phyloP scores from a whole-genome alignment of 2,329 filamentous ascomycete genomes.

The Fonsecaea pedrosoi region DNA sequence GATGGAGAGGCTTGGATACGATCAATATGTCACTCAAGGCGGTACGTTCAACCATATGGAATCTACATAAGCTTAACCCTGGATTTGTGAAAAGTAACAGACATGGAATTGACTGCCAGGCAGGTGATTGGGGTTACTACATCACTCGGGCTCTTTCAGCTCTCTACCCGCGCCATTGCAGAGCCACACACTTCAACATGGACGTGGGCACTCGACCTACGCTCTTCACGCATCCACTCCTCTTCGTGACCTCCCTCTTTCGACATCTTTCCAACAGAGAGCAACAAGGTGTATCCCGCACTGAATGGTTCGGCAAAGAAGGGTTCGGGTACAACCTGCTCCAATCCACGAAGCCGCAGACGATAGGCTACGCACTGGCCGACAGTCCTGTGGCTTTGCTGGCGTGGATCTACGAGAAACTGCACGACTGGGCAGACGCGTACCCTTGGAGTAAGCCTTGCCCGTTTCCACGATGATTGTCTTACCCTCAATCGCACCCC shows the following conservation, averaged over 20 bases:
- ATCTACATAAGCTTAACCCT: neutral
- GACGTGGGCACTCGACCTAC: conserved; percentile 28
- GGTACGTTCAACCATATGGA: conserved; percentile 5
- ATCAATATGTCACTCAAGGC: conserved; percentile 57
- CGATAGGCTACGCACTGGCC: conserved; percentile 70
- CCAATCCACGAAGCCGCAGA: conserved; percentile 74
- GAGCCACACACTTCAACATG: conserved; percentile 33
- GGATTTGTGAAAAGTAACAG: neutral
- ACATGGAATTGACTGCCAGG: neutral
- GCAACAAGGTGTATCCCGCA: conserved; percentile 59
- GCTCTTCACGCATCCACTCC: conserved; percentile 48
- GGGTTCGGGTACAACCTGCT: conserved; percentile 62
- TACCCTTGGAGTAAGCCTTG: conserved; percentile 67
- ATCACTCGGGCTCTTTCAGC: conserved; percentile 68
- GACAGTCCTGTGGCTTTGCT: conserved; percentile 74
- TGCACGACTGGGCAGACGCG: conserved; percentile 75
- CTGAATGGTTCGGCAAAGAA: conserved; percentile 63
- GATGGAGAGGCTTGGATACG: conserved; percentile 56
- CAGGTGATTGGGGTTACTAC: conserved; percentile 70
- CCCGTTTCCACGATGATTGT: neutral
- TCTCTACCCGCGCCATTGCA: conserved; percentile 27
- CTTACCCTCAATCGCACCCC: neutral
- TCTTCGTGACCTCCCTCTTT: conserved; percentile 62
- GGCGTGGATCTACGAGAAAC: conserved; percentile 82
- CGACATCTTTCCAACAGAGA: conserved; percentile 58